Percentiles rank a stretch among this genome's conserved stretches.
Evolutionary conservation across 768 basidiomycete species (phyloP).

Genomic region (Coprinellus micaceus): DNA sequence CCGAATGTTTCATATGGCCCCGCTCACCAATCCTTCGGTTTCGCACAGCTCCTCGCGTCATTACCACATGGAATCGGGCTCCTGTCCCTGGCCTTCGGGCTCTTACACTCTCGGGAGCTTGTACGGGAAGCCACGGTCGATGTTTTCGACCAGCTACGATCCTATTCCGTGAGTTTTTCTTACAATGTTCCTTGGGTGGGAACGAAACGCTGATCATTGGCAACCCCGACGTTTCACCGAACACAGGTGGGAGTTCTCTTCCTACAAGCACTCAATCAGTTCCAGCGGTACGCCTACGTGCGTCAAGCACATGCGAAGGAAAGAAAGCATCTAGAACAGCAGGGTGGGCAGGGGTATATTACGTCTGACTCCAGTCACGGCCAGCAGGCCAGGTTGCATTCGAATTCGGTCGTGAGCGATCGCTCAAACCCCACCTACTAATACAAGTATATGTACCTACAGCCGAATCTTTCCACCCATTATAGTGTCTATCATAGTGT

Average conservation of each 20-base stretch:
- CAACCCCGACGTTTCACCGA: background rate
- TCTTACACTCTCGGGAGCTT: constrained; percentile 82
- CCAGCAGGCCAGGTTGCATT: no score
- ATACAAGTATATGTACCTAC: no score
- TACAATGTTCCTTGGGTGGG: constrained; percentile 6
- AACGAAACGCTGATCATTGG: constrained; percentile 1
- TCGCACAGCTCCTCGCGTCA: constrained; percentile 69
- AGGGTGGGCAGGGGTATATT: constrained; percentile 23
- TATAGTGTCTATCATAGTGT: no score
- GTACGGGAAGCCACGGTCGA: constrained; percentile 81
- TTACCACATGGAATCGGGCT: constrained; percentile 78
- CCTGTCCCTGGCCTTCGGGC: constrained; percentile 78
- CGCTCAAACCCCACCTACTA: no score
- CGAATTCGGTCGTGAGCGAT: no score
- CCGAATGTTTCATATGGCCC: background rate
- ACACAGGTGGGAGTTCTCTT: constrained; percentile 74
- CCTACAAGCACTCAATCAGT: constrained; percentile 78
- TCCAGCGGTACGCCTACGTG: constrained; percentile 85
- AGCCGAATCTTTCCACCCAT: no score
- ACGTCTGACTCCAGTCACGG: no score
- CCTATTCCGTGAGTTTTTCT: constrained; percentile 59
- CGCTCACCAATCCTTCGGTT: constrained; percentile 1
- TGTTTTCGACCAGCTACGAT: constrained; percentile 75
- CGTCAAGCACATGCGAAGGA: constrained; percentile 75
- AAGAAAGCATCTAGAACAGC: constrained; percentile 29